Conservation (phyloP, 805 yeast genomes). For the Debaryomyces maramus region DNA sequence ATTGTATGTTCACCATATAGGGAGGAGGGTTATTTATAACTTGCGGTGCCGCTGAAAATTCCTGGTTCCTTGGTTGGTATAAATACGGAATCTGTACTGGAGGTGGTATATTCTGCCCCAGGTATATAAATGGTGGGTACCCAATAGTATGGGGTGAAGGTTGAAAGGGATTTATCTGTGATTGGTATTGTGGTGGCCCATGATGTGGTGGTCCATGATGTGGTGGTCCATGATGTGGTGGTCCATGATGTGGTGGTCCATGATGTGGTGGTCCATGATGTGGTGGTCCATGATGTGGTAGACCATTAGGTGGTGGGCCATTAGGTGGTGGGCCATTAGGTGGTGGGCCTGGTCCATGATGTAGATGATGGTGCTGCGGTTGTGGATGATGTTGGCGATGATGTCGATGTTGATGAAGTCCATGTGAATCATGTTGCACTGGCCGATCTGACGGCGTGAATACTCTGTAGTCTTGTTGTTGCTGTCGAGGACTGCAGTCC, state of each 20-base stretch:
- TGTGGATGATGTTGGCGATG: conserved; percentile 5
- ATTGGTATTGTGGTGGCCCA: no score
- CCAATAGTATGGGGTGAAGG: no score
- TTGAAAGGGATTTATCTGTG: no score
- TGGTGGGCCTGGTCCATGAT: conserved; percentile 1
- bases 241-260: conserved; percentile 3
- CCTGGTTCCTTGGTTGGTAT: no score
- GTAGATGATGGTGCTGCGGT: conserved; percentile 9
- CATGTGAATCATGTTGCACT: neutral
- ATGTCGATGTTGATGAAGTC: neutral
- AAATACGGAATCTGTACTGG: no score
- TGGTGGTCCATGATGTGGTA: neutral
- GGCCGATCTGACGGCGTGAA: neutral
- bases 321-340: conserved; percentile 8
- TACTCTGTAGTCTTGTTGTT: no score
- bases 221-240: conserved; percentile 12
- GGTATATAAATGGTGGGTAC: no score
- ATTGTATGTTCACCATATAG: no score
- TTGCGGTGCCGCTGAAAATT: no score
- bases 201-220: conserved; percentile 3
- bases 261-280: conserved; percentile 3
- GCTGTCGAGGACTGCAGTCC: no score
- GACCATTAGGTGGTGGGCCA: neutral
- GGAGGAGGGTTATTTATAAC: no score
- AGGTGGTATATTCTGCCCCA: no score